Evolutionary conservation across 2,329 filamentous ascomycete genomes (phyloP), one percentile per base, ranked within the genome.

Genomic region (Aspergillus sp.): DNA sequence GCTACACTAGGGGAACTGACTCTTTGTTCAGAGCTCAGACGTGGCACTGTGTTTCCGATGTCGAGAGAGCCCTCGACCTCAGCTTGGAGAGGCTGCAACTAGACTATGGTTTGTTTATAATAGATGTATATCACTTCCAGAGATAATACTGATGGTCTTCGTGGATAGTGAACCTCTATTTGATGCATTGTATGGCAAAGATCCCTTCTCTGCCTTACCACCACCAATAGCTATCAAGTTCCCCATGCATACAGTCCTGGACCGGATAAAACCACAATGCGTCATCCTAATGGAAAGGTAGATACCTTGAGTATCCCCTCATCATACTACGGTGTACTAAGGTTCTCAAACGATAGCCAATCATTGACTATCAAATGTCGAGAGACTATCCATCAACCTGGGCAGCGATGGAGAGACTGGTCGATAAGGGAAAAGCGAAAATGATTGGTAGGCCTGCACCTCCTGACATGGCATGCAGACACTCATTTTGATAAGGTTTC

Each of bases 271-370:
- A 42, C 3, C 15, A 38, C 23, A 11, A 11, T 10, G 5, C 23
- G 13, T 8, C 10, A 44, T 32, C 2, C n/a, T 42, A 8, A 44
- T 44, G 38, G 38, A 30, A 54, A 42, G 25, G 38, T 41, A 44
- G 3, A 30, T 19, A 27, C 1, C 11, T 17, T n/a, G 3, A 30
- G 0, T 1, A 11, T 4, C 0, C 27, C 10, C 10, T 2, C 10
- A 30, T 30, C 27, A 1, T 30, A 30, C 27, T 30, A 11, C 27
- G 10, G 27, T 30, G 3, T 5, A 30, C 10, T 30, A 11, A 30
- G 10, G 7, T 27, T 27, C 25, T 8, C 25, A 2, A 2, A 27
- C 7, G 7, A 25, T 25, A 11, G 8, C 27, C 27, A 3, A 30
- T 30, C 1, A 30, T 30, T 11, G 27, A 30, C 27, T 2, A 30